These are phyloP conservation scores for Fusarium pseudoanthophilum DNA, from an alignment of 2,329 filamentous ascomycete species.

Conservation along the genomic window DNA sequence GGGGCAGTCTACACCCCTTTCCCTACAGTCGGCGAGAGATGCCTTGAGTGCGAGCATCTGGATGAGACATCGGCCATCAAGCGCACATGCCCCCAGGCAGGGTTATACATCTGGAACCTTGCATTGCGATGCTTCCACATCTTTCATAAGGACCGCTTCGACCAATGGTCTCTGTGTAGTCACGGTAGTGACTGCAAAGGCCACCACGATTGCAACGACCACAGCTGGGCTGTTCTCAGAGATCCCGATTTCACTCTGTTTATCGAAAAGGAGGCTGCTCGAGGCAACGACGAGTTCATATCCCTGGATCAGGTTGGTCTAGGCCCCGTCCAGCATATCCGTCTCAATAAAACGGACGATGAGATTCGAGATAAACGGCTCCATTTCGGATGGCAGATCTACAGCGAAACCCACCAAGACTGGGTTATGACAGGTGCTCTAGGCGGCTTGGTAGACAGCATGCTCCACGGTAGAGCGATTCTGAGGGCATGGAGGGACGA, in stretches of 20 bases:
- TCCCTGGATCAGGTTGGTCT: neutral
- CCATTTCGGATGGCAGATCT: too few relatives aligned
- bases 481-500: neutral
- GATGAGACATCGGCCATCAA: neutral
- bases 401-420: neutral
- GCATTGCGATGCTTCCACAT: constrained; percentile 5
- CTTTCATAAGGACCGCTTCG: neutral
- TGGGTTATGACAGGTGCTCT: neutral
- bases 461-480: neutral
- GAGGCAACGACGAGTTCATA: neutral
- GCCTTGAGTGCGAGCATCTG: neutral
- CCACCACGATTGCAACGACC: neutral
- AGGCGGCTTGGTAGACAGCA: neutral
- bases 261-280: neutral
- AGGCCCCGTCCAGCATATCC: neutral
- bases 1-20: neutral
- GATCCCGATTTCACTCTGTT: neutral
- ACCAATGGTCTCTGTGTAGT: neutral
- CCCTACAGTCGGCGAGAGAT: neutral
- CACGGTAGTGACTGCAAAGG: neutral
- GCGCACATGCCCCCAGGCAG: neutral
- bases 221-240: neutral
- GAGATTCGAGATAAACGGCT: neutral
- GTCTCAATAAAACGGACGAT: neutral
- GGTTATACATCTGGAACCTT: constrained; percentile 7